A percentile compares a stretch with the other conserved stretches of the same genome.
Evolutionary conservation across 331 rosid species (phyloP).

Genomic region (Malus hybrid): DNA sequence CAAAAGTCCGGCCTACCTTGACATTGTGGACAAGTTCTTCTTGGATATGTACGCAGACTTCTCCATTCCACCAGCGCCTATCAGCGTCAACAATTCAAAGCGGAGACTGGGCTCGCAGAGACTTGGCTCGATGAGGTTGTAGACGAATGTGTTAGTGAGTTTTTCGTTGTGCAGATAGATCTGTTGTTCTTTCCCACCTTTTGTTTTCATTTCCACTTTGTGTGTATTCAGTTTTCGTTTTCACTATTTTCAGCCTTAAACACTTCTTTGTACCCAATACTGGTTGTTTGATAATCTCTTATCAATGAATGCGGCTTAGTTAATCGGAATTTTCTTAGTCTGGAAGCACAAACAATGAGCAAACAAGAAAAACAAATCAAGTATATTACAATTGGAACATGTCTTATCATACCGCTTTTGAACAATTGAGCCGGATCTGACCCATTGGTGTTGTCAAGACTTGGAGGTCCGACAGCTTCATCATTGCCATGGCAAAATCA

Average conservation of each 20-base stretch:
- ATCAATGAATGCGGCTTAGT: not conserved
- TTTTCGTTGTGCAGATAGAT: slow-evolving; percentile 15
- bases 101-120: slow-evolving; percentile 30
- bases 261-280: too few relatives aligned
- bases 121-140: slow-evolving; percentile 48
- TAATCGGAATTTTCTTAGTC: not conserved
- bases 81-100: slow-evolving; percentile 36
- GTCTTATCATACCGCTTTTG: slow-evolving; percentile 20
- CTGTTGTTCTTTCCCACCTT: slow-evolving; percentile 9
- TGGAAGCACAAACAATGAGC: too few relatives aligned
- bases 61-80: slow-evolving; percentile 38
- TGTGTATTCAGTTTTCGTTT: slow-evolving; percentile 18
- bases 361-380: not conserved
- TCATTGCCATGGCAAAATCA: slow-evolving; percentile 31
- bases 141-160: slow-evolving; percentile 23
- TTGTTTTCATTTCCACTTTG: slow-evolving; percentile 21
- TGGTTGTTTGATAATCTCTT: too few relatives aligned
- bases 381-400: slow-evolving; percentile 12
- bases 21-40: slow-evolving; percentile 82
- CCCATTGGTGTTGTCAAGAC: slow-evolving; percentile 1
- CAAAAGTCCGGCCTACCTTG: slow-evolving; percentile 64
- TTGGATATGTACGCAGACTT: slow-evolving; percentile 56
- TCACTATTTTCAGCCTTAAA: not conserved
- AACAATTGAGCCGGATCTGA: slow-evolving; percentile 17
- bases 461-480: slow-evolving; percentile 35